Conservation (phyloP, 805 yeast genomes). For the Yarrowia bubula region DNA sequence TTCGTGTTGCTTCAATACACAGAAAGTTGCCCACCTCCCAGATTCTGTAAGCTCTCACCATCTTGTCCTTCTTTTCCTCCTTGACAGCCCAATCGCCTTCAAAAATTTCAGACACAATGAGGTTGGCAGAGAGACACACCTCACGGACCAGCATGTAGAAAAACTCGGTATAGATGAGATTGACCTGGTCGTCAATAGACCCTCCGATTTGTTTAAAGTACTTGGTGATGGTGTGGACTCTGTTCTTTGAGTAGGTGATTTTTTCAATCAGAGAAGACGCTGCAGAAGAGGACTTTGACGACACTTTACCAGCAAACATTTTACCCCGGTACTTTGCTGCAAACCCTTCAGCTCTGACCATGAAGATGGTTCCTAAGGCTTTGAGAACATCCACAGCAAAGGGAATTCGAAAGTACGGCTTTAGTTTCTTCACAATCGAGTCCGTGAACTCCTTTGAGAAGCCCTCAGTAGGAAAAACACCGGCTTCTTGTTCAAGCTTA, state of each 20-base stretch:
- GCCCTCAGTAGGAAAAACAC: conserved; percentile 10
- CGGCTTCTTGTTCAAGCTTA: conserved; percentile 6
- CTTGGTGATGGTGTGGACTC: background rate
- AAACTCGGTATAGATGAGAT: conserved; percentile 14
- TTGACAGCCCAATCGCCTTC: conserved; percentile 17
- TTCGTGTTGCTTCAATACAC: conserved; percentile 9
- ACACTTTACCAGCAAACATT: background rate
- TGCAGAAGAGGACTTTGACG: background rate
- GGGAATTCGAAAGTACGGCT: conserved; percentile 17
- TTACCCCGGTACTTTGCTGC: conserved; percentile 14
- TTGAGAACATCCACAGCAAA: conserved; percentile 17
- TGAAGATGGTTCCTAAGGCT: conserved; percentile 9
- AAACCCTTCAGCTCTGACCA: conserved; percentile 7
- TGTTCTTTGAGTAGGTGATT: background rate
- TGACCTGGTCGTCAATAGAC: conserved; percentile 20
- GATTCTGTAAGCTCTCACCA: conserved; percentile 14
- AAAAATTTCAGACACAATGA: background rate
- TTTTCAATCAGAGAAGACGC: background rate
- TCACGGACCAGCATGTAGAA: conserved; percentile 18
- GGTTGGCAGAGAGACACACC: conserved; percentile 14
- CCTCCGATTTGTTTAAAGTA: conserved; percentile 5
- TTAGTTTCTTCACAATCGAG: background rate
- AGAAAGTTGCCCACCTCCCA: conserved; percentile 21
- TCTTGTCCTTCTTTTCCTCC: conserved; percentile 22
- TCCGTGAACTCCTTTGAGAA: background rate